Evolutionary conservation across 495 filamentous ascomycete genomes (phyloP).

Genomic region (Penicillium argentinense): DNA sequence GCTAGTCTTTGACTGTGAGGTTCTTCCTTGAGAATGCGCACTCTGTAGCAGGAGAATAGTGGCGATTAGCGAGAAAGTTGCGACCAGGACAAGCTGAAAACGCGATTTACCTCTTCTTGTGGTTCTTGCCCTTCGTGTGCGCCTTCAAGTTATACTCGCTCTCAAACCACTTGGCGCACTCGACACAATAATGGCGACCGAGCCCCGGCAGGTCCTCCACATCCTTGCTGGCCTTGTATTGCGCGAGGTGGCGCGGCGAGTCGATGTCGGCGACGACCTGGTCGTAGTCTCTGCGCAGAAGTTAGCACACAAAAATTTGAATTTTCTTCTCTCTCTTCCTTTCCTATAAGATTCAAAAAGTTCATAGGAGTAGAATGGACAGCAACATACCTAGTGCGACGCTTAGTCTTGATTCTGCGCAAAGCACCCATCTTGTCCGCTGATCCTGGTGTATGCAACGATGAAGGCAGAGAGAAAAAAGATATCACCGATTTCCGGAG

Average conservation of each 20-base stretch:
- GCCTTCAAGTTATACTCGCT: conserved; percentile 71
- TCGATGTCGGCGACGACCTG: conserved; percentile 80
- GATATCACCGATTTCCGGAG: conserved; percentile 48
- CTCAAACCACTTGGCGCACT: conserved; percentile 96
- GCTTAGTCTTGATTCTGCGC: conserved; percentile 58
- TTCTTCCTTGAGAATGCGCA: conserved; percentile 73
- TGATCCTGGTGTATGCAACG: conserved; percentile 12
- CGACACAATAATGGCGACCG: conserved; percentile 82
- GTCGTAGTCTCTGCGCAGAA: conserved; percentile 71
- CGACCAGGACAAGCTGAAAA: not conserved
- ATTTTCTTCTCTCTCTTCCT: not conserved
- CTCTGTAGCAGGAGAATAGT: conserved; percentile 44
- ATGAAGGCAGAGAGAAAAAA: conserved; percentile 25
- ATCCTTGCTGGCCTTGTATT: conserved; percentile 75
- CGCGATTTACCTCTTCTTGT: conserved; percentile 76
- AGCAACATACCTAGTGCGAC: conserved; percentile 55
- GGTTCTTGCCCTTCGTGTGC: conserved; percentile 84
- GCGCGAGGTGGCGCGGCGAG: conserved; percentile 71
- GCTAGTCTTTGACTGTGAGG: conserved; percentile 85
- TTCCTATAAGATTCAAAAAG: not conserved
- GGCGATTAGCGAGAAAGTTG: not conserved
- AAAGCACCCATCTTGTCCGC: conserved; percentile 52
- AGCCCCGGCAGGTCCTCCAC: conserved; percentile 83
- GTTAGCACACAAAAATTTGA: conserved; percentile 2
- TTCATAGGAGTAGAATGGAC: too few species aligned